Evolutionary conservation across 1,139 yeast species (phyloP), one percentile per base, ranked within the genome.

Genomic region (Maudiozyma humilis): DNA sequence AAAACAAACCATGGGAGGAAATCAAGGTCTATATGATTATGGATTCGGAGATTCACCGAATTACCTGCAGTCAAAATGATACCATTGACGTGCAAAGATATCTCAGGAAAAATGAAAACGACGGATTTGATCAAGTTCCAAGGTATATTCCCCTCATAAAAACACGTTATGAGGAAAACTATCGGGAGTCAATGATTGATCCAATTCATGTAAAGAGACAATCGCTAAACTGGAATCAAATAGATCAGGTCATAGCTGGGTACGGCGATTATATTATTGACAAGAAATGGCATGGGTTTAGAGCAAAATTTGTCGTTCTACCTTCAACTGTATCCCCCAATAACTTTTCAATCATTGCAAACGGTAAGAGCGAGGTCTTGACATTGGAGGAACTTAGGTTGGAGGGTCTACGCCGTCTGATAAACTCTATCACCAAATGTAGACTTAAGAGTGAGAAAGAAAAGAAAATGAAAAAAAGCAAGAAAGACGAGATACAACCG

Each of bases 241-340:
- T 88, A 49, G 99, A 93, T 65, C 96, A 88, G 59, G 73, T 78
- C 20, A 64, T 91, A 19, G 96, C 97, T 1, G 98, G 98, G 0
- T 86, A 82, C 61, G 88, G 82, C 32, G 95, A 86, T 55, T 75
- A 78, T 1, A 68, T 73, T 10, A 55, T 67, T 55, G 73, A 76
- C 20, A 71, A 77, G 33, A 73, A 72, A n/a, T 70, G 75, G 42
- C 75, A 74, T 46, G 74, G 76, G 41, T 83, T 79, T 60, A 71
- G 82, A 46, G 76, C 89, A 63, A 83, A 93, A 56, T 86, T 88
- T 62, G 96, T 88, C 8, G 72, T 91, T 1, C 65, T 83, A 55
- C 96, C 97, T 0, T 70, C 86, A 1, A 83, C 77, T 3, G 71
- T 81, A 15, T 81, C 88, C 0, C 73, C 77, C 43, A 78, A 74